phyloP scores from a whole-genome alignment of 352 stramenopile species.

The Plasmopara halstedii region DNA sequence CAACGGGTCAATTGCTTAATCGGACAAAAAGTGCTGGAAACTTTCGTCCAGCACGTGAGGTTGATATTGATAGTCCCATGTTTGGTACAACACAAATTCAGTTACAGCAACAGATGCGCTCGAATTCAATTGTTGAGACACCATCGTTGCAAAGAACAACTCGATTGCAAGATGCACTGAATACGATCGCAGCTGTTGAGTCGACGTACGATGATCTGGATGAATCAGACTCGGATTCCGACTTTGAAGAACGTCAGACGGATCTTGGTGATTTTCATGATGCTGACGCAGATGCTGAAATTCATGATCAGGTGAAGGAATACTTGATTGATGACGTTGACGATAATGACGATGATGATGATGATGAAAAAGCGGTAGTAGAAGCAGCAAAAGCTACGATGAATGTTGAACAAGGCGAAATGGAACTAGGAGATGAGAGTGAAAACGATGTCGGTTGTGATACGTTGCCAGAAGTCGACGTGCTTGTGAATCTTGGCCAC shows the following conservation, averaged over 20 bases:
- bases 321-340: slow-evolving; percentile 35
- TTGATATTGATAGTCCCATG: slow-evolving; percentile 32
- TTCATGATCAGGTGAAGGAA: slow-evolving; percentile 19
- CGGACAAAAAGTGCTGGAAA: slow-evolving; percentile 32
- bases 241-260: slow-evolving; percentile 33
- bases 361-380: slow-evolving; percentile 15
- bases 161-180: slow-evolving; percentile 36
- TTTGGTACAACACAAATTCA: slow-evolving; percentile 11
- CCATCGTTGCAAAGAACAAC: slow-evolving; percentile 19
- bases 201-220: slow-evolving; percentile 48
- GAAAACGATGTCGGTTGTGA: slow-evolving; percentile 64
- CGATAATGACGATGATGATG: slow-evolving; percentile 28
- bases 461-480: slow-evolving; percentile 70
- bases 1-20: slow-evolving; percentile 25
- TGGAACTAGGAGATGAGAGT: slow-evolving; percentile 13
- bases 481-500: slow-evolving; percentile 70
- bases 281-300: slow-evolving; percentile 29
- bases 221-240: slow-evolving; percentile 34
- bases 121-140: slow-evolving; percentile 16
- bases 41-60: slow-evolving; percentile 32
- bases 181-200: slow-evolving; percentile 38
- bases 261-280: slow-evolving; percentile 41
- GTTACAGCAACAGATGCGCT: slow-evolving; percentile 14
- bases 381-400: slow-evolving; percentile 18
- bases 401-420: slow-evolving; percentile 3